Conservation (phyloP, 371 early-diverging fungal species). For the Mucor ambiguus region DNA sequence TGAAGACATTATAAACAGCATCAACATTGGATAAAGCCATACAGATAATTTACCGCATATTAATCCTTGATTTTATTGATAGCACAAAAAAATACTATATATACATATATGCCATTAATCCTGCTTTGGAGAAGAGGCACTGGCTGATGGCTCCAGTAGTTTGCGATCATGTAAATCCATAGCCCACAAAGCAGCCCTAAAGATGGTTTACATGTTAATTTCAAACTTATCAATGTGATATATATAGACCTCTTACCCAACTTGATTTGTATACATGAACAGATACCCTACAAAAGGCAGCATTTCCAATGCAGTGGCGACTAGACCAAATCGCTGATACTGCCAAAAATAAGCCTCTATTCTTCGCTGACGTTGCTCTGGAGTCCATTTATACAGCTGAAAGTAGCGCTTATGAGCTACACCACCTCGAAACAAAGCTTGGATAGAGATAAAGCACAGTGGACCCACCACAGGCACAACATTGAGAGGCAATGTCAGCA, state of each 20-base stretch:
- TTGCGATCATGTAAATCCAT: conserved; percentile 38
- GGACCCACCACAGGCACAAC: conserved; percentile 41
- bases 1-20: too few relatives aligned
- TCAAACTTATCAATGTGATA: background rate
- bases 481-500: conserved; percentile 40
- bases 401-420: conserved; percentile 41
- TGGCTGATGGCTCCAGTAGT: conserved; percentile 13
- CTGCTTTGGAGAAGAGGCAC: background rate
- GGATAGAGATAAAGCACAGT: conserved; percentile 31
- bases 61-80: too few relatives aligned
- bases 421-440: conserved; percentile 40
- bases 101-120: background rate
- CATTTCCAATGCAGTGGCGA: conserved; percentile 45
- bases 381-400: conserved; percentile 35
- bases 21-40: too few relatives aligned
- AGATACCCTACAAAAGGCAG: conserved; percentile 45
- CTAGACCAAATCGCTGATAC: conserved; percentile 45
- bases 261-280: conserved; percentile 47
- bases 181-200: conserved; percentile 46
- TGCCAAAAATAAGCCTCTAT: conserved; percentile 36
- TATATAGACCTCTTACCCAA: conserved; percentile 33
- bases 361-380: conserved; percentile 31
- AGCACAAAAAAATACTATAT: background rate
- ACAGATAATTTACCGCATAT: too few relatives aligned
- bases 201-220: background rate